These are phyloP conservation scores for Neonectria ditissima DNA, from an alignment of 2,329 filamentous ascomycete species.

Conservation along the genomic window DNA sequence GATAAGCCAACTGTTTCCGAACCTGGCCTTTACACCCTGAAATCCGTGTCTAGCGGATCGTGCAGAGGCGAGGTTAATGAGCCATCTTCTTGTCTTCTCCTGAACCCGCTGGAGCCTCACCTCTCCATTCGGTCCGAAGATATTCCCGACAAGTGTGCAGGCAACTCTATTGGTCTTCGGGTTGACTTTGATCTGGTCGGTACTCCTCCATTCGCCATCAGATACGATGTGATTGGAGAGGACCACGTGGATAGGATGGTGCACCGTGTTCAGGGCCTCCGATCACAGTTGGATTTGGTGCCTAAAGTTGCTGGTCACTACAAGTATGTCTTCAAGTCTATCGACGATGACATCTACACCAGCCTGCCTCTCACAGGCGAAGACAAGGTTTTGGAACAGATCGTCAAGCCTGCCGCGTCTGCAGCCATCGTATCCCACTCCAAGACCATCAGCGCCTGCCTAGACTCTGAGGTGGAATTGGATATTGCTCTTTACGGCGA, in stretches of 20 bases:
- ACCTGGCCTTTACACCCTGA: slow-evolving; percentile 88
- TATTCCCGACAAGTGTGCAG: slow-evolving; percentile 94
- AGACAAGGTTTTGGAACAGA: slow-evolving; percentile 79
- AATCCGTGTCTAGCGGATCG: slow-evolving; percentile 80
- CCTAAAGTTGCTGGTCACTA: slow-evolving; percentile 86
- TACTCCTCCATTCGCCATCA: slow-evolving; percentile 89
- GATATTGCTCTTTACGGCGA: slow-evolving; percentile 84
- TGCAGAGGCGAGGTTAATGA: slow-evolving; percentile 92
- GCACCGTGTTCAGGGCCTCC: slow-evolving; percentile 74
- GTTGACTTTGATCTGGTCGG: slow-evolving; percentile 92
- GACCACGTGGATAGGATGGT: slow-evolving; percentile 66
- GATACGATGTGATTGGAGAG: slow-evolving; percentile 78
- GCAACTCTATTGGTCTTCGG: slow-evolving; percentile 89
- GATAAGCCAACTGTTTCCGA: slow-evolving; percentile 77
- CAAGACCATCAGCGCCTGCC: slow-evolving; percentile 75
- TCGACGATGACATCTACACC: slow-evolving; percentile 86
- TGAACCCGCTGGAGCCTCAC: slow-evolving; percentile 90
- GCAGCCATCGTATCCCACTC: slow-evolving; percentile 74
- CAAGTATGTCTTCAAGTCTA: slow-evolving; percentile 83
- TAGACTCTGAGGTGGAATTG: slow-evolving; percentile 82
- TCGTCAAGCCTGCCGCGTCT: slow-evolving; percentile 91
- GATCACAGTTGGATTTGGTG: slow-evolving; percentile 86
- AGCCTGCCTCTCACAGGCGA: slow-evolving; percentile 71
- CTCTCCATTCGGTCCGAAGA: slow-evolving; percentile 80
- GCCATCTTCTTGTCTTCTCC: slow-evolving; percentile 90